Conservation (phyloP, 345 rosid species). For the Salix suchowensis region DNA sequence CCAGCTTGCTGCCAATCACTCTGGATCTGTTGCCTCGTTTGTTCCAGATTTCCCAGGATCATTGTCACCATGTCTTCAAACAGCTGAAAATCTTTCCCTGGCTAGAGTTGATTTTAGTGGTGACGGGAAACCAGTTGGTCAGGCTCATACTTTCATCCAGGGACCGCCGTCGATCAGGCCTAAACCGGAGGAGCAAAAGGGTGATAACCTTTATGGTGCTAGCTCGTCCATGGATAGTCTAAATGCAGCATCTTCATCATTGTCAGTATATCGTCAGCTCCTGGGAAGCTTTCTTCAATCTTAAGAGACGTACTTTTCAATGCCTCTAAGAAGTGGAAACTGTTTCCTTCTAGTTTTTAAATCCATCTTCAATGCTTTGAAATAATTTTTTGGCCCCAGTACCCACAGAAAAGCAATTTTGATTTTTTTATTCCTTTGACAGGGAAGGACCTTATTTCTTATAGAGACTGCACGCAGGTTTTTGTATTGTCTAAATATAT, state of each 20-base stretch:
- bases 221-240: constrained; percentile 31
- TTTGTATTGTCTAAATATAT: background rate
- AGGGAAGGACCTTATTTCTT: background rate
- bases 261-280: constrained; percentile 29
- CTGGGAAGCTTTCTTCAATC: constrained; percentile 34
- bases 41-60: constrained; percentile 45
- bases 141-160: constrained; percentile 28
- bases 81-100: constrained; percentile 26
- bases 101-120: constrained; percentile 22
- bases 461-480: constrained; percentile 10
- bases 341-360: background rate
- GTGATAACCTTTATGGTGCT: constrained; percentile 34
- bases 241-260: constrained; percentile 25
- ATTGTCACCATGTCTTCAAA: constrained; percentile 29
- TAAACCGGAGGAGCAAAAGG: constrained; percentile 49
- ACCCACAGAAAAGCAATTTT: background rate
- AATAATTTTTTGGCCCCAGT: background rate
- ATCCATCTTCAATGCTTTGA: background rate
- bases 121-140: constrained; percentile 17
- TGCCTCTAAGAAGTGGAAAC: background rate
- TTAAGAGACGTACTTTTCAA: background rate
- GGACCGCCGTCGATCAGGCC: constrained; percentile 40
- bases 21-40: constrained; percentile 27
- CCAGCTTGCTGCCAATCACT: constrained; percentile 23
- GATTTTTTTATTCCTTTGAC: background rate